phyloP scores from a whole-genome alignment of 495 filamentous ascomycete species.

The Hypoxylon fragiforme region DNA sequence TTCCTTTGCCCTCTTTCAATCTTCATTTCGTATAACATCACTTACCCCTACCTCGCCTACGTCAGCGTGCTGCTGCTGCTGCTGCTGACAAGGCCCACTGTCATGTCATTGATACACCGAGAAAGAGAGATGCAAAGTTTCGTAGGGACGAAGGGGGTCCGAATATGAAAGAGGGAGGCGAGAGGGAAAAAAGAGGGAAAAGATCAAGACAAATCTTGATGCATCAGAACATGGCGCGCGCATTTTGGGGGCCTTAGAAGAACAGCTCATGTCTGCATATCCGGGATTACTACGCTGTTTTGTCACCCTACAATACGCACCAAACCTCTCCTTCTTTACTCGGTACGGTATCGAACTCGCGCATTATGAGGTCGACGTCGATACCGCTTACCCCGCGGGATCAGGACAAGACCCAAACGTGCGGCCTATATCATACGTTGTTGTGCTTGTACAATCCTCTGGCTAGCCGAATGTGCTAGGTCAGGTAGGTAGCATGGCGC shows the following conservation, averaged over 20 bases:
- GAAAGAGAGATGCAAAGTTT: no score
- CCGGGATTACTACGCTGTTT: slow-evolving; percentile 29
- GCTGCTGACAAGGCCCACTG: slow-evolving; percentile 21
- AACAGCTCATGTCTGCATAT: slow-evolving; percentile 27
- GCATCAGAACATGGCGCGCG: slow-evolving; percentile 29
- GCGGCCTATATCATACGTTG: slow-evolving; percentile 18
- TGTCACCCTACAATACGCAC: slow-evolving; percentile 21
- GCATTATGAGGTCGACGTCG: slow-evolving; percentile 13
- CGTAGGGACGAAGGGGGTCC: background rate
- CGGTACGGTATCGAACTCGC: slow-evolving; percentile 14
- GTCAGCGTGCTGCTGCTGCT: slow-evolving; percentile 3
- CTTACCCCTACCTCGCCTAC: slow-evolving; percentile 14
- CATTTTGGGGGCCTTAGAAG: slow-evolving; percentile 26
- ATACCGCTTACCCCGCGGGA: slow-evolving; percentile 13
- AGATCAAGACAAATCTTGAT: slow-evolving; percentile 12
- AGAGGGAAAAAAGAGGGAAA: background rate
- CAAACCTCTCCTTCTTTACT: slow-evolving; percentile 2
- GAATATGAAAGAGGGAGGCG: background rate
- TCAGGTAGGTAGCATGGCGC: slow-evolving; percentile 16
- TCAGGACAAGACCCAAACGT: background rate
- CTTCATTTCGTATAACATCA: slow-evolving; percentile 10
- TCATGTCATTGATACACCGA: slow-evolving; percentile 27
- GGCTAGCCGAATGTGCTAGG: background rate
- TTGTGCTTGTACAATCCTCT: slow-evolving; percentile 10
- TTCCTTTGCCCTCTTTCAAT: slow-evolving; percentile 5